Percentiles rank a stretch among this genome's conserved stretches.
Evolutionary conservation across 2,329 filamentous ascomycete species (phyloP).

Genomic region (Phaeosphaeria sp.): DNA sequence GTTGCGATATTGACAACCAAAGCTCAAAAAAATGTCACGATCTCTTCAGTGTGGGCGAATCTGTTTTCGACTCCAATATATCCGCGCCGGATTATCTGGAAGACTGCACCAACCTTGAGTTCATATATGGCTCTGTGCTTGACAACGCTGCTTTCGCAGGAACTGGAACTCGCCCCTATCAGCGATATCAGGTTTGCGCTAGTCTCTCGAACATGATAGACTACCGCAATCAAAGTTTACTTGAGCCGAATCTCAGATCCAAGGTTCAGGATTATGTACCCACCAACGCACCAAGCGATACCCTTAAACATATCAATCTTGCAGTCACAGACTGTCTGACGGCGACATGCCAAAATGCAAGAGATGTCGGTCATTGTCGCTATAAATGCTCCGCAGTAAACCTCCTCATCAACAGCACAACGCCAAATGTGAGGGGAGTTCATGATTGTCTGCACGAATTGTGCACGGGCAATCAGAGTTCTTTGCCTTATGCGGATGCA

Average conservation of each 20-base stretch:
- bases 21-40: background rate
- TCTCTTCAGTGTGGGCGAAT: background rate
- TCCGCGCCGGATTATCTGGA: background rate
- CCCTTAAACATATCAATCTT: constrained; percentile 11
- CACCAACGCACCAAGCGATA: background rate
- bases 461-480: constrained; percentile 11
- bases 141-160: constrained; percentile 9
- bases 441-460: constrained; percentile 17
- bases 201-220: constrained; percentile 20
- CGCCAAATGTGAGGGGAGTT: constrained; percentile 16
- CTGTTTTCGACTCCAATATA: background rate
- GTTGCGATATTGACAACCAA: background rate
- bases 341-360: constrained; percentile 18
- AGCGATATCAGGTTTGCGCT: constrained; percentile 16
- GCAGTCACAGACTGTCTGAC: constrained; percentile 23
- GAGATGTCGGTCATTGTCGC: constrained; percentile 7
- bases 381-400: constrained; percentile 14
- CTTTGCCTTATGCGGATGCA: constrained; percentile 23
- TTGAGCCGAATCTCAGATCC: constrained; percentile 5
- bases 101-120: background rate
- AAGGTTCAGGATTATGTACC: constrained; percentile 11
- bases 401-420: constrained; percentile 15
- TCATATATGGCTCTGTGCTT: constrained; percentile 9
- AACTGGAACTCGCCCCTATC: constrained; percentile 14
- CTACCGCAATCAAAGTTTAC: constrained; percentile 8